phyloP scores from a whole-genome alignment of 2,329 filamentous ascomycete genomes.

The Apiospora saccharicola region DNA sequence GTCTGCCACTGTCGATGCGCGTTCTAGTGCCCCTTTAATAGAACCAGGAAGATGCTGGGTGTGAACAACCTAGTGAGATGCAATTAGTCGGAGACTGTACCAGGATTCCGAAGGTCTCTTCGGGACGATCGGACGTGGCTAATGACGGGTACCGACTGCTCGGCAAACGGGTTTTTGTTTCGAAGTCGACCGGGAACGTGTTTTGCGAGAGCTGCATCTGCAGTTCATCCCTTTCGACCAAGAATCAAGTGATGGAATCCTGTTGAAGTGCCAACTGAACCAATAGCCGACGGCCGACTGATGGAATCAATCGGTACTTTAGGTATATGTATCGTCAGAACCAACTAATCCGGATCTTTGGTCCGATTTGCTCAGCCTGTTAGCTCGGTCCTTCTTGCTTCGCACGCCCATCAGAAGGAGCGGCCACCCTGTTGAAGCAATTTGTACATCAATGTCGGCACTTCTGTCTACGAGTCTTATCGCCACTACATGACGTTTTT shows the following conservation, averaged over 20 bases:
- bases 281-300: no score
- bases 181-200: background rate
- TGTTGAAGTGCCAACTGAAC: no score
- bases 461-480: no score
- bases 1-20: background rate
- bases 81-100: background rate
- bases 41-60: background rate
- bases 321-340: no score
- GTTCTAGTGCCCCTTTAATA: conserved; percentile 1
- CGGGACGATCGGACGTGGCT: background rate
- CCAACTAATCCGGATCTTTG: background rate
- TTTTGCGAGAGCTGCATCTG: background rate
- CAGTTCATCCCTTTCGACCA: background rate
- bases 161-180: background rate
- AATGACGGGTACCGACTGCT: background rate
- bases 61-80: no score
- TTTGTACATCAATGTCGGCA: no score
- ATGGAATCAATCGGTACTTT: no score
- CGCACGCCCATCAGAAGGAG: background rate
- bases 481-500: no score
- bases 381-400: background rate
- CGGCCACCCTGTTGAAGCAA: no score
- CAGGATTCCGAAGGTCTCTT: background rate
- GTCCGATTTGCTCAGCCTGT: background rate
- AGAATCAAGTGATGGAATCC: background rate